Conservation (phyloP, 148 eudicot species). For the Rhododendron ovatum region DNA sequence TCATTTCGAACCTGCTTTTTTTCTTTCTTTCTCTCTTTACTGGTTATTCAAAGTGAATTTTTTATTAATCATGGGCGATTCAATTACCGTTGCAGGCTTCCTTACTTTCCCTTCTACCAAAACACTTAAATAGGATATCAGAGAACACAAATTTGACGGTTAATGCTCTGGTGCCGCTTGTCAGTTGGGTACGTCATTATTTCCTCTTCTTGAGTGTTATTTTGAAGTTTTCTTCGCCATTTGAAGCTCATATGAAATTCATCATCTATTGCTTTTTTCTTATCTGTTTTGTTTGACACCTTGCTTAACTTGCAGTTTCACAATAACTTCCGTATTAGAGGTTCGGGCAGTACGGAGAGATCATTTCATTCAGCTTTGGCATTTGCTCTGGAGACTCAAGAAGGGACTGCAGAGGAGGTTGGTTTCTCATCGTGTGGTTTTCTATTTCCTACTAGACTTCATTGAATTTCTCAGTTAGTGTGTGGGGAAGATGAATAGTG, state of each 20-base stretch:
- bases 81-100: constrained; percentile 64
- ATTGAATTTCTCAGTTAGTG: neutral
- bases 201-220: neutral
- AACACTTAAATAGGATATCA: constrained; percentile 53
- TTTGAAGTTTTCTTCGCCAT: neutral
- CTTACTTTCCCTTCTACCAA: constrained; percentile 72
- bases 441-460: neutral
- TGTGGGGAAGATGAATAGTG: neutral
- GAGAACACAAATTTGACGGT: constrained; percentile 49
- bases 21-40: neutral
- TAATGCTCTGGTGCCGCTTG: constrained; percentile 55
- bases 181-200: constrained; percentile 60
- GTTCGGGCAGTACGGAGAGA: constrained; percentile 38
- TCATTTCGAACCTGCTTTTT: neutral
- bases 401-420: constrained; percentile 96
- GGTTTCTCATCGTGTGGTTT: neutral
- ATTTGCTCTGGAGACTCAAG: constrained; percentile 62
- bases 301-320: constrained; percentile 51
- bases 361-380: constrained; percentile 54
- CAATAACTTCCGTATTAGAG: constrained; percentile 53
- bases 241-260: neutral
- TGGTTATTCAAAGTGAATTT: neutral
- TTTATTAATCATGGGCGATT: neutral
- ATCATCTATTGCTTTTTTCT: neutral
- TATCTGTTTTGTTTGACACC: neutral